These are phyloP conservation scores for Wickerhamiella slavikovae DNA, from an alignment of 805 yeast species.

Conservation along the genomic window DNA sequence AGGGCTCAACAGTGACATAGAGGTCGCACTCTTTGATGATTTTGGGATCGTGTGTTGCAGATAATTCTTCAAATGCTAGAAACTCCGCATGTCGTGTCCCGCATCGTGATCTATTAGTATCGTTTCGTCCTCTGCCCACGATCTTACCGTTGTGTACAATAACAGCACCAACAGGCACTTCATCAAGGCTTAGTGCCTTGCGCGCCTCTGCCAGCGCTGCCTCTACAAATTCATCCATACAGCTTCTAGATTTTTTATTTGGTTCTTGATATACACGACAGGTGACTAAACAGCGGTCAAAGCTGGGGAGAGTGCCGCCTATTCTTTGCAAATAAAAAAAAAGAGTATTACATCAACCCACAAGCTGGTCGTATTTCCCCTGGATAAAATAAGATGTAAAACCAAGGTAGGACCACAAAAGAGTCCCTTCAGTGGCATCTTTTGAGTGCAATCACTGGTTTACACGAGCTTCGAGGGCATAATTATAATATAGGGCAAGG, in stretches of 20 bases:
- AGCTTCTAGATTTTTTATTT: too few relatives aligned
- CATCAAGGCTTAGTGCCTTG: constrained; percentile 41
- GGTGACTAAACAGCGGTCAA: not conserved
- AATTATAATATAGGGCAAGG: too few relatives aligned
- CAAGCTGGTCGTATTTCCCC: too few relatives aligned
- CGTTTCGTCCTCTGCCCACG: constrained; percentile 63
- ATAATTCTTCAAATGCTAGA: constrained; percentile 43
- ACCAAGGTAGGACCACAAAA: too few relatives aligned
- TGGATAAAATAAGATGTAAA: too few relatives aligned
- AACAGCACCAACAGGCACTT: constrained; percentile 74
- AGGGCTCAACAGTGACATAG: constrained; percentile 94
- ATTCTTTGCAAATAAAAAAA: too few relatives aligned
- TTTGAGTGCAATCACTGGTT: too few relatives aligned
- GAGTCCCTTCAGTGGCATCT: too few relatives aligned
- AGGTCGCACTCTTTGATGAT: constrained; percentile 37
- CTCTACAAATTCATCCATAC: constrained; percentile 15
- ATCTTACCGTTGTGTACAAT: constrained; percentile 34
- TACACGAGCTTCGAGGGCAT: too few relatives aligned
- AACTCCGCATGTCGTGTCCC: constrained; percentile 92
- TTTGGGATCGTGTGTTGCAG: constrained; percentile 16
- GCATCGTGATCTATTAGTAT: constrained; percentile 63
- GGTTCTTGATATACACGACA: not conserved
- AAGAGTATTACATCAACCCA: too few relatives aligned
- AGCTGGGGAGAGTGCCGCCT: not conserved
- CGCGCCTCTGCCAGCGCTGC: constrained; percentile 28